phyloP scores from a whole-genome alignment of 2,329 filamentous ascomycete species.

The Penicillium brevicompactum region DNA sequence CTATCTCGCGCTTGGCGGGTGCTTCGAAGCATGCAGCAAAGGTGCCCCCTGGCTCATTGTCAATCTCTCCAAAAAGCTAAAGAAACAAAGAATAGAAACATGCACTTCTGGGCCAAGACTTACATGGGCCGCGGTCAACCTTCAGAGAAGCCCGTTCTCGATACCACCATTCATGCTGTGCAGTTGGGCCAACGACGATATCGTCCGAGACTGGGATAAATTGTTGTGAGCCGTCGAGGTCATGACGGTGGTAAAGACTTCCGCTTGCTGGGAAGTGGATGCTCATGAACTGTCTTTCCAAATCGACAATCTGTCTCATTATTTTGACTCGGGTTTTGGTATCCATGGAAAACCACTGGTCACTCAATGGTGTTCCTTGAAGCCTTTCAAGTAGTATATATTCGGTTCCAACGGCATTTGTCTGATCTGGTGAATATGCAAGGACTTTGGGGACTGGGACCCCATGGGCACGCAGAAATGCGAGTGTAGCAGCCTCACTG shows the following conservation, averaged over 20 bases:
- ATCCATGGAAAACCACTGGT: slow-evolving; percentile 34
- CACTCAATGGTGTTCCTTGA: slow-evolving; percentile 34
- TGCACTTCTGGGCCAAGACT: background rate
- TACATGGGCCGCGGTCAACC: slow-evolving; percentile 29
- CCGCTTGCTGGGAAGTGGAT: slow-evolving; percentile 29
- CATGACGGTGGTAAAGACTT: slow-evolving; percentile 29
- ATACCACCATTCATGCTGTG: slow-evolving; percentile 30
- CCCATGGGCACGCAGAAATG: slow-evolving; percentile 32
- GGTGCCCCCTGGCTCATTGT: slow-evolving; percentile 9
- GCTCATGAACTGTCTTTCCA: slow-evolving; percentile 25
- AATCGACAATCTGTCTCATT: slow-evolving; percentile 27
- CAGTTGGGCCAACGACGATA: slow-evolving; percentile 28
- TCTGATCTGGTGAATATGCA: slow-evolving; percentile 33
- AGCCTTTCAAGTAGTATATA: slow-evolving; percentile 43
- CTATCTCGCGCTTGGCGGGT: slow-evolving; percentile 27
- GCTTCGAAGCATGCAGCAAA: slow-evolving; percentile 20
- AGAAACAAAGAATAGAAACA: no score
- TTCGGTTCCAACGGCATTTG: slow-evolving; percentile 42
- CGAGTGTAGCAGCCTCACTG: slow-evolving; percentile 44
- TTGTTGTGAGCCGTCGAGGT: slow-evolving; percentile 14
- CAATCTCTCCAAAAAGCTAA: slow-evolving; percentile 5
- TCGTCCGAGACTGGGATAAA: slow-evolving; percentile 6
- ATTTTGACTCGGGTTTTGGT: slow-evolving; percentile 24
- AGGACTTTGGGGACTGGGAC: slow-evolving; percentile 43
- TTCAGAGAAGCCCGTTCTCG: slow-evolving; percentile 19